Evolutionary conservation across 805 yeast species (phyloP), one percentile per base, ranked within the genome.

Genomic region (Priceomyces medius): DNA sequence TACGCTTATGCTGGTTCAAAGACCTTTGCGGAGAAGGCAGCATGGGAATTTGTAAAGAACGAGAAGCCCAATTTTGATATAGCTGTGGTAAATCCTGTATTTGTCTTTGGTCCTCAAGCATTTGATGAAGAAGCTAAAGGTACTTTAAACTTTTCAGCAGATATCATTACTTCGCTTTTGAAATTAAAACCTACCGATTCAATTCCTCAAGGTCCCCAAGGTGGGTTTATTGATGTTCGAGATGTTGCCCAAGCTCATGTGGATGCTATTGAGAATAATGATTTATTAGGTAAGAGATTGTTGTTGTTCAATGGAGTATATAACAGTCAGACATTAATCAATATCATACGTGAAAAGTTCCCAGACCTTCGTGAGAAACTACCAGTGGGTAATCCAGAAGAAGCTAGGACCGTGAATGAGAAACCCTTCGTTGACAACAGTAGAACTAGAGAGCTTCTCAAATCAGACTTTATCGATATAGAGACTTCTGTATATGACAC

Each of bases 161-260:
- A 62, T 29, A 36, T 63, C 28, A 47, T 59, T 37, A 65, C 58
- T 42, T 37, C 12, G 37, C 59, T 41, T 31, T 61, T 51, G 51
- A 68, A 50, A 43, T 58, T 50, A 45, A 53, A 36, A 26, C 46
- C 53, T 13, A 38, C 36, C 35, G 50, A 56, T 38, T 33, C 42
- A 17, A 13, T 58, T 43, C 48, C 57, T 2, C n/a, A n/a, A n/a
- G 14, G 4, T 2, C 20, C n/a, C 7, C 13, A 12, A 1, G 51
- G 51, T 31, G 52, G 48, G 12, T 68, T 54, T 35, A 66, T 76
- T 27, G 85, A 81, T 56, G 85, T 81, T 4, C 69, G 85, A 52
- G 86, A 82, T 52, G 83, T 77, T 28, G 84, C 86, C 6, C 54
- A 54, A 40, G 79, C 82, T 6, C 88, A 82, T 53, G 49, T 78